Evolutionary conservation across 129 eudicot genomes (phyloP), one percentile per base, ranked within the genome.

Genomic region (Pseudognaphalium luteoalbum): DNA sequence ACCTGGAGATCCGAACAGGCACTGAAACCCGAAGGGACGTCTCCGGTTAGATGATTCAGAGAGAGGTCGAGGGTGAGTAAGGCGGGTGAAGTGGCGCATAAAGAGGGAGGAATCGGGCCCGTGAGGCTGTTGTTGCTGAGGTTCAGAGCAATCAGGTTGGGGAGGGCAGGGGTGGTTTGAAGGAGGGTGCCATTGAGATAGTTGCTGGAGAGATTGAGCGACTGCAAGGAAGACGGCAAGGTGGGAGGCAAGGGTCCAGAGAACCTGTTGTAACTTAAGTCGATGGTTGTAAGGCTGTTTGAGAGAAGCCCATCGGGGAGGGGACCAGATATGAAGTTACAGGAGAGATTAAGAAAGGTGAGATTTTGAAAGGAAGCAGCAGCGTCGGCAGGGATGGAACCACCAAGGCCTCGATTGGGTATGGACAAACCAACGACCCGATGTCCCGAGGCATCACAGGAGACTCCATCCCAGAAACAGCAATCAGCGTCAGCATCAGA

Each of bases 381-480:
- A 35, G 86, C 77, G 22, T 25, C 75, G 54, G 16, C 1, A 32
- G 80, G 34, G 30, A 86, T 69, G 79, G 3, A 10, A 0, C 93
- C 91, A 0, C 22, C 25, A 21, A 90, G 86, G 16, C 90, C 85
- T 33, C 72, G 72, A 11, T 68, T 70, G 2, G 97, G 91, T 0
- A 91, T 76, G 60, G 71, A 82, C 28, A 91, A 56, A 22, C 41
- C 15, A 68, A 54, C 74, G 0, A 88, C 91, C 42, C 88, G 81
- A 17, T 80, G 80, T 1, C 42, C 4, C 16, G 63, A 28, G 32
- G 6, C 63, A 70, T 83, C 89, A 63, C 96, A 90, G 8, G 32
- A 25, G 25, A 90, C 71, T 2, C 92, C 96, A 50, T 82, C 86
- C 96, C 96, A 87, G 12, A 5, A 21, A 62, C 96, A 90, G 70